Evolutionary conservation across 2,329 filamentous ascomycete genomes (phyloP), one percentile per base, ranked within the genome.

Genomic region (Sporothrix pseudoabietina): DNA sequence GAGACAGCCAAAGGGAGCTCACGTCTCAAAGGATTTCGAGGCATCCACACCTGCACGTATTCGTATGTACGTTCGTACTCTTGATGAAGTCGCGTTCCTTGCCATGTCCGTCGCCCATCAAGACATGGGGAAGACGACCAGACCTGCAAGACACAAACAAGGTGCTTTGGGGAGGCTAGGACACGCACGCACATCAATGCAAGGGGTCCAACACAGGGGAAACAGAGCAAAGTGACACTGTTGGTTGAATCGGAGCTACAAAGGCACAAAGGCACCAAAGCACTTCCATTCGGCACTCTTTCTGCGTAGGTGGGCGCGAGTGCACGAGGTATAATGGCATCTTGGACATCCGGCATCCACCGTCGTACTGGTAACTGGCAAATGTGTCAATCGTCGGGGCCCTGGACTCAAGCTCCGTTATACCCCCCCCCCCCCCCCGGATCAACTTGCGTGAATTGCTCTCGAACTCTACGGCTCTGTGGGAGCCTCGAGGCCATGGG

Each of bases 31-130:
- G 61, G 9, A 22, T 55, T 22, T 2, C 12, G 12, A 9, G n/a
- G n/a, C 32, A 32, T 22, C 57, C 57, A 63, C 57, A 41, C 57
- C 57, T 63, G 32, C 19, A 41, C 57, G 57, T 63, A n/a, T 63
- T 63, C 57, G 35, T 22, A 41, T n/a, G n/a, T 22, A 4, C 8
- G 9, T 8, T 41, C 19, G 57, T n/a, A 30, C 14, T 26, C 9
- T 26, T 12, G 22, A n/a, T 30, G 47, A 52, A 35, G 5, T 35
- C 35, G 35, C 44, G 44, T 49, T 14, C 19, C 0, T 35, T 35
- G 8, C 35, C 19, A 44, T 44, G 4, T 49, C 44, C 14, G 12
- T 49, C 4, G 14, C 3, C 35, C 35, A 35, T 54, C 49, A 54
- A 54, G 19, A 54, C 49, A n/a, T 16, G 49, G 14, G 2, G 14